Base-by-base conservation (phyloP, 2,329 filamentous ascomycete species). In the Alternaria solani region DNA sequence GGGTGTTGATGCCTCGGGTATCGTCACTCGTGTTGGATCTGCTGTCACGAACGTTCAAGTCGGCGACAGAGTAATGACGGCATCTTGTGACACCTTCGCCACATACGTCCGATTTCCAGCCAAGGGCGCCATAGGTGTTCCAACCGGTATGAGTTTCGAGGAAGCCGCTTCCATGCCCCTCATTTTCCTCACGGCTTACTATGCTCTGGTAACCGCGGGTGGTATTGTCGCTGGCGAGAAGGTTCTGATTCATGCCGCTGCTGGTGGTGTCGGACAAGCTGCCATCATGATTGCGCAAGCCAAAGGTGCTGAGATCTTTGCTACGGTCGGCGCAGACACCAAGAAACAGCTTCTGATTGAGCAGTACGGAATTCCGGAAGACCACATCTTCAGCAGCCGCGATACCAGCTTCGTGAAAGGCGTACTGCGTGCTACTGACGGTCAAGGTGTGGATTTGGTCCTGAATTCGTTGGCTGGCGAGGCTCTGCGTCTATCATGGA, bases 381-480 rank as follows among this genome's bases (percentile, higher is more conserved):
- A 68, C 18, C 63, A 72, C 36, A 76, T 78, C 48, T 76, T 78
- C 59, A 62, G 44, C 57, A 69, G 62, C 41, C 53, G 72, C 5
- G 48, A 61, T 28, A 20, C 28, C 2, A 59, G 57, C 48, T 63
- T 66, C 28, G 54, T 43, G 4, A 58, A 67, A 8, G 61, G 59
- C 0, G 46, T 66, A 3, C 23, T 57, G 5, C 57, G 62, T 18
- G 62, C 60, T 32, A 65, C 77, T 0, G 54, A 63, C 0, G 65
- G 66, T n/a, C 28, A 54, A 7, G 78, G 77, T 16, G 73, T 79
- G 1, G 73, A 79, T 59, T 63, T 77, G 3, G 62, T 78, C 5
- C 59, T 79, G 41, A 79, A 79, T 55, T 71, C 69, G 1, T 36
- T 70, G 2, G 55, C 64, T 5, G 75, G 75, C 4, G 67, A 74